Conservation (phyloP, 345 rosid genomes). For the Eucalyptus tenuipes region DNA sequence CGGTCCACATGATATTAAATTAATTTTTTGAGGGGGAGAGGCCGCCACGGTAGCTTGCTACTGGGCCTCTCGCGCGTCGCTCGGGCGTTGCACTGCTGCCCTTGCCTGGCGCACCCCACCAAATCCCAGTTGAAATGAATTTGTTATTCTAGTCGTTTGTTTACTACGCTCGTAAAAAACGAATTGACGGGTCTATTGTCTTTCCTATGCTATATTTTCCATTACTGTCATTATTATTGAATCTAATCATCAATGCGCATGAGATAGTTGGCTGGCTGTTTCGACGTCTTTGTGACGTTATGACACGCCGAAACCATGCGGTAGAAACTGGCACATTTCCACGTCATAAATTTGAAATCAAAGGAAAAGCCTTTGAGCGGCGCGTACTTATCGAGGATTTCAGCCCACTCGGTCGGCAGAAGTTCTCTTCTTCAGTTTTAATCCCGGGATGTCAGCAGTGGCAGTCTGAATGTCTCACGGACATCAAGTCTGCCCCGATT, state of each 20-base stretch:
- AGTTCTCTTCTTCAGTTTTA: background rate
- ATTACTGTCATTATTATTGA: background rate
- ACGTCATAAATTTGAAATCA: background rate
- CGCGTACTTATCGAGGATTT: background rate
- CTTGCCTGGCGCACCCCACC: background rate
- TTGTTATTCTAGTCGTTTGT: rapidly evolving
- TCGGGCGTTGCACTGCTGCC: background rate
- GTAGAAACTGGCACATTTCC: background rate
- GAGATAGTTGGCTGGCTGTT: background rate
- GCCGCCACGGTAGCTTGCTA: background rate
- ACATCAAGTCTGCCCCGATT: background rate
- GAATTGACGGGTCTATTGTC: no score
- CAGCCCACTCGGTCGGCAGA: background rate
- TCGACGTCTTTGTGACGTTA: background rate
- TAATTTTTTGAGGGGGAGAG: conserved; percentile 5
- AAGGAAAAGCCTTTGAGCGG: background rate
- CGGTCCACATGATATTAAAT: conserved; percentile 29
- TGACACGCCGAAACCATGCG: background rate
- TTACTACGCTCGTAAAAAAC: no score
- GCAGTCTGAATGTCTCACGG: background rate
- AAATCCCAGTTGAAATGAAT: no score
- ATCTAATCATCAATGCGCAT: background rate
- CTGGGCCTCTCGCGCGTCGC: background rate
- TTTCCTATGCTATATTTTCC: no score
- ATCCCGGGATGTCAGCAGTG: background rate